These are phyloP conservation scores for Micractinium sp. DNA, from an alignment of 139 green algal species.

Conservation along the genomic window DNA sequence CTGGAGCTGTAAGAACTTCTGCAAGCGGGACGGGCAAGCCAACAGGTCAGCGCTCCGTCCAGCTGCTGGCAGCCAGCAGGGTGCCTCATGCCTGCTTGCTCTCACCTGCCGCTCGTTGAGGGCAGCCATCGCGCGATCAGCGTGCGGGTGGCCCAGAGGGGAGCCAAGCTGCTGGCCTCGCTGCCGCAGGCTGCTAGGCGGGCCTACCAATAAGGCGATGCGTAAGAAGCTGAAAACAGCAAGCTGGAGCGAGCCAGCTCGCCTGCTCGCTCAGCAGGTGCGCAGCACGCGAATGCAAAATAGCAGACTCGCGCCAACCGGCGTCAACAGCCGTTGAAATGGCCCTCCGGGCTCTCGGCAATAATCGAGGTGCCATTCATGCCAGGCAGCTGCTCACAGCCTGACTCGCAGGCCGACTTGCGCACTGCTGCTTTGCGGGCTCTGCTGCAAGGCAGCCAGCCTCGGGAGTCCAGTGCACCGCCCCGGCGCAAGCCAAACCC, in stretches of 20 bases:
- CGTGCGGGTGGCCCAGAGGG: not conserved
- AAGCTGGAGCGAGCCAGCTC: too few species aligned
- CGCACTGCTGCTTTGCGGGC: not conserved
- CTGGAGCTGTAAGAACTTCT: constrained; percentile 26
- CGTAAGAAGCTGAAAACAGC: too few species aligned
- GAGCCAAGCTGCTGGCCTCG: too few species aligned
- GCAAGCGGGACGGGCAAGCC: not conserved
- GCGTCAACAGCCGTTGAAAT: too few species aligned
- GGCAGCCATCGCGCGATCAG: not conserved
- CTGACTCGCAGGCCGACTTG: not conserved
- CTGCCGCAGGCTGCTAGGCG: too few species aligned
- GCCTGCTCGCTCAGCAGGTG: too few species aligned
- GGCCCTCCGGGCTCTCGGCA: too few species aligned
- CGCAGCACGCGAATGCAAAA: too few species aligned
- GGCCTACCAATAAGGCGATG: too few species aligned
- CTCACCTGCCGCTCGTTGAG: constrained; percentile 7
- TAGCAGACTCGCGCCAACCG: too few species aligned
- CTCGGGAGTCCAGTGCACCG: not conserved
- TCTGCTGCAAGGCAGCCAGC: not conserved
- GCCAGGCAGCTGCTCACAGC: too few species aligned
- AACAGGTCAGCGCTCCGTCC: not conserved
- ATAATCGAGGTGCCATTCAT: too few species aligned
- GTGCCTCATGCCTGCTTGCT: not conserved
- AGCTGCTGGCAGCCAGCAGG: not conserved
- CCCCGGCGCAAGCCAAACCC: constrained; percentile 11